Evolutionary conservation across 1,139 yeast species (phyloP).

Genomic region (Sporopachydermia cereana): DNA sequence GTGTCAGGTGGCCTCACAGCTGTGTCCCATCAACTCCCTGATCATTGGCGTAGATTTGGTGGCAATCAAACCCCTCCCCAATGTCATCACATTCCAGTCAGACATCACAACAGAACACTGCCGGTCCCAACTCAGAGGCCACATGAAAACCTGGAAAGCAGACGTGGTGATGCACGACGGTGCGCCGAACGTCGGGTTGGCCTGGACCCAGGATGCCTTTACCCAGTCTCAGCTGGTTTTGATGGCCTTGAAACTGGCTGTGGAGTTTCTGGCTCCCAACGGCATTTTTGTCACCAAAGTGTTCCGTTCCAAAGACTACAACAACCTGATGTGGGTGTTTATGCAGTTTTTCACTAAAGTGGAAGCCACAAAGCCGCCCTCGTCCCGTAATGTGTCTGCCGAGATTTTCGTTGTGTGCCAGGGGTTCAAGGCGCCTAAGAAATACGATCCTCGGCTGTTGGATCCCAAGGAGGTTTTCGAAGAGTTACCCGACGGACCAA

Average conservation of each 20-base stretch:
- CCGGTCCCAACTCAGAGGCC: slow-evolving; percentile 84
- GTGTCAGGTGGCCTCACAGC: slow-evolving; percentile 96
- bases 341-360: slow-evolving; percentile 91
- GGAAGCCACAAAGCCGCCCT: slow-evolving; percentile 97
- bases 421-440: slow-evolving; percentile 93
- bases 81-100: slow-evolving; percentile 86
- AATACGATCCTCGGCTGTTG: slow-evolving; percentile 79
- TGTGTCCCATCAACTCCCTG: slow-evolving; percentile 85
- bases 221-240: slow-evolving; percentile 93
- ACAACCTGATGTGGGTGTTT: slow-evolving; percentile 94
- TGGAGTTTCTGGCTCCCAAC: slow-evolving; percentile 82
- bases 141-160: slow-evolving; percentile 98
- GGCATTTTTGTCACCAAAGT: slow-evolving; percentile 97
- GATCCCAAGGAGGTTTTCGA: slow-evolving; percentile 93
- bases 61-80: slow-evolving; percentile 90
- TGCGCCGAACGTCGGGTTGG: slow-evolving; percentile 98
- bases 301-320: slow-evolving; percentile 95
- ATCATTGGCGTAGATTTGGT: slow-evolving; percentile 97
- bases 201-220: slow-evolving; percentile 99
- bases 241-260: slow-evolving; percentile 88
- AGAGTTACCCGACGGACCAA: slow-evolving; percentile 66
- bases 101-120: slow-evolving; percentile 98
- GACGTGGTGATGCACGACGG: slow-evolving; percentile 98
- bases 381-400: slow-evolving; percentile 97
- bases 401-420: slow-evolving; percentile 96